phyloP scores from a whole-genome alignment of 176 grass and related monocot genomes.

The Alopecurus myosuroides region DNA sequence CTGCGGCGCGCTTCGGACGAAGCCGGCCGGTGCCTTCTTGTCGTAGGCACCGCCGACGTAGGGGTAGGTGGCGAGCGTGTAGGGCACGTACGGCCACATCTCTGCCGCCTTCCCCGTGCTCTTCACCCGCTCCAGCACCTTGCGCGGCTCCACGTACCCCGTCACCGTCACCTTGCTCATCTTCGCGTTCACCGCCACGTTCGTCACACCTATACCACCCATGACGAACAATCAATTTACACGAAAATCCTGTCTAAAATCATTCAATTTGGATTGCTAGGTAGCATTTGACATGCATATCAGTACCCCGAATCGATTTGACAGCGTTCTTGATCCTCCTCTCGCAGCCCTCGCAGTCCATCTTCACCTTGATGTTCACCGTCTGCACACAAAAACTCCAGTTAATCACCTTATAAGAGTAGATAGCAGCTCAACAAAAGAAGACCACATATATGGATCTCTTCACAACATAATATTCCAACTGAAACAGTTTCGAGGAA shows the following conservation, averaged over 20 bases:
- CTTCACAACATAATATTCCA: not conserved
- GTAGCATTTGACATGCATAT: not conserved
- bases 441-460: not conserved
- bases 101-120: conserved; percentile 65
- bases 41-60: conserved; percentile 77
- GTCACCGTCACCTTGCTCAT: conserved; percentile 66
- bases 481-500: not conserved
- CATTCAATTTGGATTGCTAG: not conserved
- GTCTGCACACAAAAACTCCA: conserved; percentile 35
- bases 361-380: conserved; percentile 80
- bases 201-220: conserved; percentile 43
- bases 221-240: not conserved
- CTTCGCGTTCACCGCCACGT: conserved; percentile 62
- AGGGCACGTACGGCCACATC: conserved; percentile 78
- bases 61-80: conserved; percentile 54
- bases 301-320: conserved; percentile 45
- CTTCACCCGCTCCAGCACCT: conserved; percentile 57
- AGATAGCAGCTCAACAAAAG: not conserved
- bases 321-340: conserved; percentile 64
- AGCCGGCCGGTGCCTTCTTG: conserved; percentile 73
- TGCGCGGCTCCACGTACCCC: conserved; percentile 67
- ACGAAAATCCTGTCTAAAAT: not conserved
- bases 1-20: conserved; percentile 54
- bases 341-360: conserved; percentile 90
- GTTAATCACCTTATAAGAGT: not conserved